phyloP scores from a whole-genome alignment of 2,329 filamentous ascomycete species.

The Fusarium lateritium region DNA sequence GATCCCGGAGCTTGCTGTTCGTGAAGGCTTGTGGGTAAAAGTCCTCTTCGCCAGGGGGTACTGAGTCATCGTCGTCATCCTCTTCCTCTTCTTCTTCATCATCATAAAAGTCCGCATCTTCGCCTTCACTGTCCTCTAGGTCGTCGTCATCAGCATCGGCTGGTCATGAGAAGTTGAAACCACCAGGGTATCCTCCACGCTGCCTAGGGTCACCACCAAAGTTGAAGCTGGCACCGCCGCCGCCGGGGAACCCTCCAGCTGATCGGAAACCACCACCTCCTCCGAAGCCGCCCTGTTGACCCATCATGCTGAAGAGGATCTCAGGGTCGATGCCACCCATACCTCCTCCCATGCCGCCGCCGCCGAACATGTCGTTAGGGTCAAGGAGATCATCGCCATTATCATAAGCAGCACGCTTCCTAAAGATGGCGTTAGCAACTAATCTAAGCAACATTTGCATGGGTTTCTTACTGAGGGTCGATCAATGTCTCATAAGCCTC shows the following conservation, averaged over 20 bases:
- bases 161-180: constrained; percentile 66
- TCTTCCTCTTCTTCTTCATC: constrained; percentile 45
- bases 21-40: constrained; percentile 26
- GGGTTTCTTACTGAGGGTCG: constrained; percentile 84
- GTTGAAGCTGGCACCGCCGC: constrained; percentile 70
- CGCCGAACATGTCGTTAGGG: constrained; percentile 86
- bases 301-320: constrained; percentile 89
- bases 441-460: not conserved
- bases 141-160: constrained; percentile 55
- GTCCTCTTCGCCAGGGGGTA: constrained; percentile 41
- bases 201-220: constrained; percentile 62
- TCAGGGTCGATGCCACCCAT: constrained; percentile 81
- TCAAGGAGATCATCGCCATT: constrained; percentile 93
- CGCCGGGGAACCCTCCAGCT: constrained; percentile 67
- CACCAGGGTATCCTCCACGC: constrained; percentile 56
- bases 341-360: constrained; percentile 75
- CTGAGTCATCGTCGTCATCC: constrained; percentile 47
- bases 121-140: constrained; percentile 53
- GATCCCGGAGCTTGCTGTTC: constrained; percentile 49
- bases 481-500: constrained; percentile 97
- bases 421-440: constrained; percentile 60
- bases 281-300: constrained; percentile 71
- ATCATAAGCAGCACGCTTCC: constrained; percentile 91
- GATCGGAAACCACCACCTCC: constrained; percentile 68
- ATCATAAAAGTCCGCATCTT: constrained; percentile 46